Percentiles rank a stretch among this genome's conserved stretches.
These are phyloP conservation scores for Teratosphaeria nubilosa DNA, from an alignment of 2,329 filamentous ascomycete species.

Conservation along the genomic window DNA sequence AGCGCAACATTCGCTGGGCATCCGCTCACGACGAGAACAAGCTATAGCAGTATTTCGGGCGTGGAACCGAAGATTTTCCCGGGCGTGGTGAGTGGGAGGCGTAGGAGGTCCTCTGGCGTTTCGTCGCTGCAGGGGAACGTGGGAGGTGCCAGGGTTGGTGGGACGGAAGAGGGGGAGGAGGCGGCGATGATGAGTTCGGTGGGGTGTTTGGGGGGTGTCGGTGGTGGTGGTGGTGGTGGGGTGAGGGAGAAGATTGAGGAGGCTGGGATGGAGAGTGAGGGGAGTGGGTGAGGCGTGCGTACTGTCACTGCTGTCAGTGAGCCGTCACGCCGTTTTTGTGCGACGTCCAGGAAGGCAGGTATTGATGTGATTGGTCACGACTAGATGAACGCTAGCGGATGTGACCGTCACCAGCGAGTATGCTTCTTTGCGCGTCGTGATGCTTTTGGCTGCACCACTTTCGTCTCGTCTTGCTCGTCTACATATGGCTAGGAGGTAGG, in stretches of 20 bases:
- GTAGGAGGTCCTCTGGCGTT: conserved; percentile 18
- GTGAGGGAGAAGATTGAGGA: neutral
- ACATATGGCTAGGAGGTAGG: neutral
- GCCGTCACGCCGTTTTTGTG: too few species aligned
- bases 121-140: neutral
- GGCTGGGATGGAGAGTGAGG: neutral
- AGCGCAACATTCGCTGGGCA: conserved; percentile 8
- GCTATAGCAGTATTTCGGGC: conserved; percentile 41
- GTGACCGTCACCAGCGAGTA: too few species aligned
- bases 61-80: conserved; percentile 63
- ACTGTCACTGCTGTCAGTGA: too few species aligned
- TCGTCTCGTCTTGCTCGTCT: neutral
- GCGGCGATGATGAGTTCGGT: neutral
- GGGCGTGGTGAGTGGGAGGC: conserved; percentile 48
- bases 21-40: conserved; percentile 31
- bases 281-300: too few species aligned
- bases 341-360: too few species aligned
- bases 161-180: neutral
- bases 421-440: too few species aligned
- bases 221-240: neutral
- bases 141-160: neutral
- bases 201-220: neutral
- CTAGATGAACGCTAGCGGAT: too few species aligned
- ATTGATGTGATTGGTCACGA: too few species aligned
- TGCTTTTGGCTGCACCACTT: too few species aligned